A percentile compares a stretch with the other conserved stretches of the same genome.
Evolutionary conservation across 441 rosid genomes (phyloP).

Genomic region (Adansonia grandidieri): DNA sequence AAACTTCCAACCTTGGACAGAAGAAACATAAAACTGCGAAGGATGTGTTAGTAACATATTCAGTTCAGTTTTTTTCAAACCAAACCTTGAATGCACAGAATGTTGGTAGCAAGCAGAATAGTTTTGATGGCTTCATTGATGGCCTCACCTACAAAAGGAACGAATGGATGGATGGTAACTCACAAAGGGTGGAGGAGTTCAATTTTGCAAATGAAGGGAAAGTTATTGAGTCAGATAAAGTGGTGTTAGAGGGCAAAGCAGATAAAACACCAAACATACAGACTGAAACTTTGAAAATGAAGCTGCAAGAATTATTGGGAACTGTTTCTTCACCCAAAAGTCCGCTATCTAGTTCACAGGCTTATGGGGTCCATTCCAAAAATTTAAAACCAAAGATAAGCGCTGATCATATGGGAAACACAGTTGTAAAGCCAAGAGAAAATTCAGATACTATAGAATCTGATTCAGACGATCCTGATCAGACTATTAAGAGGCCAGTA

Average conservation of each 20-base stretch:
- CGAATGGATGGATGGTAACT: slow-evolving; percentile 35
- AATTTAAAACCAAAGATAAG: slow-evolving; percentile 40
- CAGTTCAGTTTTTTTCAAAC: slow-evolving; percentile 43
- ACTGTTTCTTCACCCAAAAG: slow-evolving; percentile 65
- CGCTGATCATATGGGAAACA: slow-evolving; percentile 36
- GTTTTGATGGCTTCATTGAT: slow-evolving; percentile 25
- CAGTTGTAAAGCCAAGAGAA: slow-evolving; percentile 47
- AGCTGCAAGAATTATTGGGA: slow-evolving; percentile 80
- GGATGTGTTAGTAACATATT: slow-evolving; percentile 39
- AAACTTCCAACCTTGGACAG: slow-evolving; percentile 37
- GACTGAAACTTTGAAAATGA: slow-evolving; percentile 74
- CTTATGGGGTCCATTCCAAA: slow-evolving; percentile 39
- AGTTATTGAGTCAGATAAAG: slow-evolving; percentile 40
- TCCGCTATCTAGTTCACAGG: slow-evolving; percentile 49
- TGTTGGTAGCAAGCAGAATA: slow-evolving; percentile 40
- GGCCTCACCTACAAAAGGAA: slow-evolving; percentile 46
- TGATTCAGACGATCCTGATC: slow-evolving; percentile 71
- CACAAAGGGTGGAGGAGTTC: slow-evolving; percentile 46
- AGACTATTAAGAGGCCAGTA: slow-evolving; percentile 57
- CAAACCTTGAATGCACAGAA: slow-evolving; percentile 45
- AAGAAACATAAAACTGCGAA: slow-evolving; percentile 43
- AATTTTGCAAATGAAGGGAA: slow-evolving; percentile 48
- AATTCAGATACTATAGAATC: slow-evolving; percentile 83
- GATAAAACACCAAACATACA: slow-evolving; percentile 42
- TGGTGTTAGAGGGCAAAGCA: slow-evolving; percentile 39